Evolutionary conservation across 805 yeast species (phyloP).

Genomic region (Candida succiphila): DNA sequence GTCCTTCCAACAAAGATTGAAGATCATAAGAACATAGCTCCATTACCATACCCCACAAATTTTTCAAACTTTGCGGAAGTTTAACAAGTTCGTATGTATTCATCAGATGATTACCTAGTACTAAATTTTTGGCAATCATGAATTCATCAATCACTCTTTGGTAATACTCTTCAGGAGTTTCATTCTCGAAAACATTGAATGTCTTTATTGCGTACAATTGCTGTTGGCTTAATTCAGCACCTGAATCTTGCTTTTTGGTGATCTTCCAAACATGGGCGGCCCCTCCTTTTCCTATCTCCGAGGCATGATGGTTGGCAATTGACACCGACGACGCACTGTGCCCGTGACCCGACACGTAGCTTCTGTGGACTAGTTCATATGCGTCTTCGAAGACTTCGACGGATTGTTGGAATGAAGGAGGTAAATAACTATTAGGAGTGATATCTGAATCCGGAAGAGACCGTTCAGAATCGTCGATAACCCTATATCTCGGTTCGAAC

Average conservation of each 20-base stretch:
- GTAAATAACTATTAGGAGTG: constrained; percentile 51
- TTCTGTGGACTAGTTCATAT: constrained; percentile 30
- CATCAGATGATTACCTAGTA: constrained; percentile 49
- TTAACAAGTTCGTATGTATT: constrained; percentile 44
- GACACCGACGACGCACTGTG: neutral
- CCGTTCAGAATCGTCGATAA: neutral
- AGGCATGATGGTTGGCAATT: neutral
- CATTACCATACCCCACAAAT: constrained; percentile 74
- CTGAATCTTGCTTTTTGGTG: constrained; percentile 20
- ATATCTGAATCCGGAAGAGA: neutral
- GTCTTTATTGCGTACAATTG: constrained; percentile 56
- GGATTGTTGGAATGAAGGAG: constrained; percentile 39
- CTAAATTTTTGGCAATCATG: constrained; percentile 43
- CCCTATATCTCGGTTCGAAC: neutral
- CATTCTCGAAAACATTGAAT: constrained; percentile 47
- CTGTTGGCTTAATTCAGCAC: too few relatives aligned
- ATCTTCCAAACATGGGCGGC: constrained; percentile 54
- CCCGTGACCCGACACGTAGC: neutral
- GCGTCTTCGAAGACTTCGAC: constrained; percentile 41
- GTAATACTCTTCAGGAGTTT: constrained; percentile 45
- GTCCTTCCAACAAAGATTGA: constrained; percentile 40
- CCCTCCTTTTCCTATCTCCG: constrained; percentile 57
- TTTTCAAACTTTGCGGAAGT: constrained; percentile 45
- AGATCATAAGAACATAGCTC: constrained; percentile 58
- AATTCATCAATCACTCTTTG: constrained; percentile 55